Conservation (phyloP, 495 filamentous ascomycete species). For the Aspergillus kassunensis region DNA sequence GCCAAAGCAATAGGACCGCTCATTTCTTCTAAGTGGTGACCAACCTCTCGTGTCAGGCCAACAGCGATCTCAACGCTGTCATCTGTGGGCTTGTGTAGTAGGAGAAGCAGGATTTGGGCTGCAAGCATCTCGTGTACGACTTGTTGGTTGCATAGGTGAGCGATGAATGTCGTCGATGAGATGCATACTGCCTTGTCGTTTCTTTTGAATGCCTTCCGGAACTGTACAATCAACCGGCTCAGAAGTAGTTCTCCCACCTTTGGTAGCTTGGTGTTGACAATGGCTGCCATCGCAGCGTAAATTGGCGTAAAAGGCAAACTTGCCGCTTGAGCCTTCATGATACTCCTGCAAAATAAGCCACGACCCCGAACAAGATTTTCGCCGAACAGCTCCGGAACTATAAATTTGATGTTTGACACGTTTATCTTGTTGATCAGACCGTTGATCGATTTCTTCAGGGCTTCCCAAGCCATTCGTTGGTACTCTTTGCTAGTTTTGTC, state of each 20-base stretch:
- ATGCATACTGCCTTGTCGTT: conserved; percentile 96
- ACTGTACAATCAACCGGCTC: conserved; percentile 82
- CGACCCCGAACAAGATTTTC: conserved; percentile 91
- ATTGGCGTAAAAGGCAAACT: conserved; percentile 95
- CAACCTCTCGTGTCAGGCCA: conserved; percentile 82
- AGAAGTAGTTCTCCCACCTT: conserved; percentile 88
- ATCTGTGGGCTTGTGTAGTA: conserved; percentile 92
- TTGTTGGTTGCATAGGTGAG: conserved; percentile 91
- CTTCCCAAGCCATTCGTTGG: conserved; percentile 99
- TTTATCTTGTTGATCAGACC: conserved; percentile 99
- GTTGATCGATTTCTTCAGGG: conserved; percentile 97
- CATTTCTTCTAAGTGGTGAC: conserved; percentile 93
- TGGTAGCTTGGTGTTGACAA: conserved; percentile 96
- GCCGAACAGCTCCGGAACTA: conserved; percentile 89
- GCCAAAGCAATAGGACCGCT: conserved; percentile 75
- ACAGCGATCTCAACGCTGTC: conserved; percentile 98
- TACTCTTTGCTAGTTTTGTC: conserved; percentile 96
- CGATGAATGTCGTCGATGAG: conserved; percentile 87
- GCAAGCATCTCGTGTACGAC: conserved; percentile 91
- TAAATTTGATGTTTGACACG: conserved; percentile 93
- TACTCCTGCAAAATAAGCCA: conserved; percentile 87
- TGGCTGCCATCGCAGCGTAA: conserved; percentile 89
- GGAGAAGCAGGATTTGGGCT: conserved; percentile 82
- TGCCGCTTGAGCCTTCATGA: conserved; percentile 97
- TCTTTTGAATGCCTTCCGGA: conserved; percentile 90